Percentiles rank a stretch among this genome's conserved stretches.
phyloP scores from a whole-genome alignment of 495 filamentous ascomycete species.

The Opeltia flavorubescens region DNA sequence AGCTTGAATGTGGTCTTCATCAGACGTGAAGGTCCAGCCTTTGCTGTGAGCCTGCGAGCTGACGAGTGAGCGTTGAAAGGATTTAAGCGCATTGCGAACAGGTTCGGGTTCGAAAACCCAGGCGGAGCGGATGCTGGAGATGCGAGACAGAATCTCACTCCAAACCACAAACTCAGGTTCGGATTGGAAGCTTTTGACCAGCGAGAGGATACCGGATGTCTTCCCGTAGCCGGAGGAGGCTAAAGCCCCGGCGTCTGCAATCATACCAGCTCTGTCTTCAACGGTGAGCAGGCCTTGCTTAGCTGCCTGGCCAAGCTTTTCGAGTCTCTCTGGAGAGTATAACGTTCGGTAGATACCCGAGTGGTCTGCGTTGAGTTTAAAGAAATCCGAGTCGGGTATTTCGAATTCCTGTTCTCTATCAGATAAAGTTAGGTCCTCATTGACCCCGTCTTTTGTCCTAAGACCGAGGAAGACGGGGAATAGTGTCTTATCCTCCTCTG shows the following conservation, averaged over 20 bases:
- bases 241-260: conserved; percentile 86
- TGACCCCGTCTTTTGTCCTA: conserved; percentile 42
- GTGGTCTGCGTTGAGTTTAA: conserved; percentile 56
- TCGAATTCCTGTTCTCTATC: conserved; percentile 63
- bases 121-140: conserved; percentile 59
- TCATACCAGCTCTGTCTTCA: conserved; percentile 88
- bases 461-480: conserved; percentile 49
- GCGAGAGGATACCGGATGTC: conserved; percentile 74
- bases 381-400: conserved; percentile 46
- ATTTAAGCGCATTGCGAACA: conserved; percentile 59
- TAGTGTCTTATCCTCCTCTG: conserved; percentile 59
- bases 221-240: conserved; percentile 84
- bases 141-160: conserved; percentile 72
- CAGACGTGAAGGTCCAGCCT: conserved; percentile 75
- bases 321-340: conserved; percentile 44
- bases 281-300: conserved; percentile 75
- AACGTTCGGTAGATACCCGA: conserved; percentile 51
- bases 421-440: conserved; percentile 47
- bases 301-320: conserved; percentile 60
- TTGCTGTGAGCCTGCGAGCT: conserved; percentile 65
- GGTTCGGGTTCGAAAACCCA: conserved; percentile 79
- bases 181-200: conserved; percentile 68
- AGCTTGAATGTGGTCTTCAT: conserved; percentile 77
- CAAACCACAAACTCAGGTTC: conserved; percentile 89
- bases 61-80: conserved; percentile 65